Evolutionary conservation across 2,329 filamentous ascomycete genomes (phyloP).

Genomic region (Phoma herbarum): DNA sequence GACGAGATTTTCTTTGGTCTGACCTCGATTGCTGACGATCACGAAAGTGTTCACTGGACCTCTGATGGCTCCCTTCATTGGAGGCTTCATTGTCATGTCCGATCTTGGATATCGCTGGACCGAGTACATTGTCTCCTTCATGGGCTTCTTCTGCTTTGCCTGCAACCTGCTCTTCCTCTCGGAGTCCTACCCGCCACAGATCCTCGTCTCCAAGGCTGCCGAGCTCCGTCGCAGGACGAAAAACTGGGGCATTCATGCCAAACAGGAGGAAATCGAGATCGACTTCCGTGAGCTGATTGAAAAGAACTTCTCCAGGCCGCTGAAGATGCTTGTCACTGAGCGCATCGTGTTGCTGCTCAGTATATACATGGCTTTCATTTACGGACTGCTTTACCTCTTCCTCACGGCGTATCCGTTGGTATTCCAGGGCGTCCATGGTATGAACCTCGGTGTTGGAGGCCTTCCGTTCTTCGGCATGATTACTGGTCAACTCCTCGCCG

Average conservation of each 20-base stretch:
- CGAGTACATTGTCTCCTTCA: conserved; percentile 63
- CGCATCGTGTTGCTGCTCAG: conserved; percentile 57
- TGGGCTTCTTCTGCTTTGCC: conserved; percentile 62
- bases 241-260: conserved; percentile 71
- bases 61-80: conserved; percentile 62
- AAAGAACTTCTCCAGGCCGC: conserved; percentile 63
- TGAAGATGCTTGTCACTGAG: conserved; percentile 59
- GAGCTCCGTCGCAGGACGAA: conserved; percentile 64
- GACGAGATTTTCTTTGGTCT: no score
- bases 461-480: conserved; percentile 90
- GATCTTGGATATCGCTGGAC: conserved; percentile 65
- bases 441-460: conserved; percentile 75
- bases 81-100: conserved; percentile 63
- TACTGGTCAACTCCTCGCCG: conserved; percentile 73
- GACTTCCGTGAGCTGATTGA: conserved; percentile 59
- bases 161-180: conserved; percentile 63
- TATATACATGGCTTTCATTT: conserved; percentile 51
- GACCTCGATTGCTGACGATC: no score
- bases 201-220: conserved; percentile 64
- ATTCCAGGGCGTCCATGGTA: conserved; percentile 75
- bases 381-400: conserved; percentile 84
- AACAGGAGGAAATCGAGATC: conserved; percentile 62
- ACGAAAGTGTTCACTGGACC: conserved; percentile 64
- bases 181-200: conserved; percentile 67
- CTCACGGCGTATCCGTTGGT: conserved; percentile 85